Evolutionary conservation across 23 red algal species (phyloP).

Genomic region (Gracilaria gracilis): DNA sequence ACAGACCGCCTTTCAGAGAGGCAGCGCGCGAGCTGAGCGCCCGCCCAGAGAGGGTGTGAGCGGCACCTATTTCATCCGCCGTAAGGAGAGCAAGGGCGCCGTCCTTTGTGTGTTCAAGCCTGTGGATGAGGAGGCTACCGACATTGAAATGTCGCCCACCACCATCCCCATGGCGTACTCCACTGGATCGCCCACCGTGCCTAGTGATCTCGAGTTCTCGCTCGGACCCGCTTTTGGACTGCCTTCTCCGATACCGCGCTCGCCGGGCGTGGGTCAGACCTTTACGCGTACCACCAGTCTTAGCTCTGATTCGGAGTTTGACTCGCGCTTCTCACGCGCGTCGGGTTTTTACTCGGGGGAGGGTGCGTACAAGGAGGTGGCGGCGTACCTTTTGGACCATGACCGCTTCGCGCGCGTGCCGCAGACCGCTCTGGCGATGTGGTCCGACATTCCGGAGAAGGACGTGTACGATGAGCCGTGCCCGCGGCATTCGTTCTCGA

Average conservation of each 20-base stretch:
- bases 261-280: conserved; percentile 34
- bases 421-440: conserved; percentile 89
- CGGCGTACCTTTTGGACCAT: conserved; percentile 98
- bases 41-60: conserved; percentile 86
- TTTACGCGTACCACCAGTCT: conserved; percentile 37
- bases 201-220: conserved; percentile 43
- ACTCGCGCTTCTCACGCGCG: conserved; percentile 39
- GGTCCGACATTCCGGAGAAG: conserved; percentile 60
- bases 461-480: not conserved
- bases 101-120: conserved; percentile 93
- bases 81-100: conserved; percentile 34
- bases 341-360: conserved; percentile 81
- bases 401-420: conserved; percentile 85
- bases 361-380: conserved; percentile 91
- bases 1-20: conserved; percentile 47
- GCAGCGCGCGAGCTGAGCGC: conserved; percentile 69
- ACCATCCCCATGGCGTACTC: conserved; percentile 26
- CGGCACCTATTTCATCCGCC: conserved; percentile 92
- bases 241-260: conserved; percentile 40
- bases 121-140: conserved; percentile 82
- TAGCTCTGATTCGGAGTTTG: conserved; percentile 55
- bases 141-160: conserved; percentile 68
- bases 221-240: conserved; percentile 39
- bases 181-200: conserved; percentile 25
- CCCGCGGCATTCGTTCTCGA: conserved; percentile 15